Conservation (phyloP, 2,329 filamentous ascomycete genomes). For the Xenoacremonium recifei region DNA sequence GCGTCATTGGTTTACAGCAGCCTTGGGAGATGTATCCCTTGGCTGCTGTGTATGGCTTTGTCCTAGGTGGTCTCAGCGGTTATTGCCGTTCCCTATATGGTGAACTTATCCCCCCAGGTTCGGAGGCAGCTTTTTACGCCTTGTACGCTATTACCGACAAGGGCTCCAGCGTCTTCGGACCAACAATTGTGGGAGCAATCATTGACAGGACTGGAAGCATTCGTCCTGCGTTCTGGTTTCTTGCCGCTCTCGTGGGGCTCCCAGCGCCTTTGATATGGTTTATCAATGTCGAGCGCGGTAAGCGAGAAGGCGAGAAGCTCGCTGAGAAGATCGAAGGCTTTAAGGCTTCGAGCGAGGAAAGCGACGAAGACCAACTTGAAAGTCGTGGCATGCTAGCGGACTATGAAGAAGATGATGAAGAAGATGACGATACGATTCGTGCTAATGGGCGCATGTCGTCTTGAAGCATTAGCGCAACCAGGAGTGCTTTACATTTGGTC, state of each 20-base stretch:
- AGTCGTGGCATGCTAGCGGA: slow-evolving; percentile 27
- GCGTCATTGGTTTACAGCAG: slow-evolving; percentile 82
- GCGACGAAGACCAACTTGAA: slow-evolving; percentile 20
- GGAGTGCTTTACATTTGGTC: too few species aligned
- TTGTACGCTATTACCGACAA: slow-evolving; percentile 98
- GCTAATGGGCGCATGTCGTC: slow-evolving; percentile 8
- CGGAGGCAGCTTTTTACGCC: slow-evolving; percentile 93
- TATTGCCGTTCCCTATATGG: slow-evolving; percentile 93
- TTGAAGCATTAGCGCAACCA: too few species aligned
- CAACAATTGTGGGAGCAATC: slow-evolving; percentile 88
- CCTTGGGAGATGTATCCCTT: slow-evolving; percentile 97
- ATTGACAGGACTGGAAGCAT: slow-evolving; percentile 82
- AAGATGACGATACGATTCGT: slow-evolving; percentile 6
- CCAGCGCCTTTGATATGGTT: slow-evolving; percentile 83
- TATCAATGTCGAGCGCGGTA: slow-evolving; percentile 80
- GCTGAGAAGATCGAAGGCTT: slow-evolving; percentile 59
- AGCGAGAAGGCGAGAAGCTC: slow-evolving; percentile 63
- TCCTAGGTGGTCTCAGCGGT: slow-evolving; percentile 86
- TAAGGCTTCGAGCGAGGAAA: slow-evolving; percentile 29
- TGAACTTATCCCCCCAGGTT: slow-evolving; percentile 90
- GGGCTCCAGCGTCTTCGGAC: slow-evolving; percentile 89
- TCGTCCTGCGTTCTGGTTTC: slow-evolving; percentile 86
- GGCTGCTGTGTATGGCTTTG: slow-evolving; percentile 86
- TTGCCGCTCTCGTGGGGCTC: slow-evolving; percentile 79
- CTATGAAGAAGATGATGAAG: slow-evolving; percentile 24